Percentiles rank a stretch among this genome's conserved stretches.
phyloP scores from a whole-genome alignment of 1,139 yeast genomes.

The Debaryomyces robertsiae region DNA sequence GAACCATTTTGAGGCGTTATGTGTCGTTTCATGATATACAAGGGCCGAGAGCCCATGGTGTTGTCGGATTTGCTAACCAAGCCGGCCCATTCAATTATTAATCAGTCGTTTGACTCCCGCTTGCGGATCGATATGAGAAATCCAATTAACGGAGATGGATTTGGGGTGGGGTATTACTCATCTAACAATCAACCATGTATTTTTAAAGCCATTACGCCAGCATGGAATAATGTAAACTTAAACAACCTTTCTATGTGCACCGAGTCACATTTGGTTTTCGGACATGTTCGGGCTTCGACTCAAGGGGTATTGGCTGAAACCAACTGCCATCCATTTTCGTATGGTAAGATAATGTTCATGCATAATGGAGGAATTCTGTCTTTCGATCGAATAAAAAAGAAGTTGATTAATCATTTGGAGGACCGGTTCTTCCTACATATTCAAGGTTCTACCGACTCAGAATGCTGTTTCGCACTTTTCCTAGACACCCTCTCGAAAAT shows the following conservation, averaged over 20 bases:
- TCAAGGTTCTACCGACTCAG: constrained; percentile 95
- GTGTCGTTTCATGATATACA: constrained; percentile 55
- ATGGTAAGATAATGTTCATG: constrained; percentile 90
- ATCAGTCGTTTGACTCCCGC: constrained; percentile 91
- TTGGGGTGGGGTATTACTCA: constrained; percentile 93
- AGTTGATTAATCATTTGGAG: constrained; percentile 66
- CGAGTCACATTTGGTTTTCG: constrained; percentile 80
- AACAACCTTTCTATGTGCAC: constrained; percentile 88
- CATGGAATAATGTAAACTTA: constrained; percentile 94
- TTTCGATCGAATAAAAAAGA: constrained; percentile 72
- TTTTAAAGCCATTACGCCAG: constrained; percentile 93
- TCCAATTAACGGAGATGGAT: constrained; percentile 97
- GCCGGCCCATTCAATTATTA: constrained; percentile 96
- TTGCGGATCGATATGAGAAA: constrained; percentile 82
- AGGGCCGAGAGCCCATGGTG: constrained; percentile 72
- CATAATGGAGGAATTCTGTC: constrained; percentile 91
- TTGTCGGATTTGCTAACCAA: constrained; percentile 85
- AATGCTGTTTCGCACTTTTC: constrained; percentile 89
- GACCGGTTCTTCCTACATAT: constrained; percentile 79
- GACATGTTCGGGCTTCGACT: constrained; percentile 95
- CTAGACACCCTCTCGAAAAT: constrained; percentile 72
- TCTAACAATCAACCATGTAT: constrained; percentile 53
- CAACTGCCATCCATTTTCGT: constrained; percentile 93
- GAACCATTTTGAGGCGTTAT: constrained; percentile 18
- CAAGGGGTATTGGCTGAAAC: constrained; percentile 93